Percentiles rank a stretch among this genome's conserved stretches.
Conservation (phyloP, 192 early-diverging fungal species). For the Mortierella claussenii region DNA sequence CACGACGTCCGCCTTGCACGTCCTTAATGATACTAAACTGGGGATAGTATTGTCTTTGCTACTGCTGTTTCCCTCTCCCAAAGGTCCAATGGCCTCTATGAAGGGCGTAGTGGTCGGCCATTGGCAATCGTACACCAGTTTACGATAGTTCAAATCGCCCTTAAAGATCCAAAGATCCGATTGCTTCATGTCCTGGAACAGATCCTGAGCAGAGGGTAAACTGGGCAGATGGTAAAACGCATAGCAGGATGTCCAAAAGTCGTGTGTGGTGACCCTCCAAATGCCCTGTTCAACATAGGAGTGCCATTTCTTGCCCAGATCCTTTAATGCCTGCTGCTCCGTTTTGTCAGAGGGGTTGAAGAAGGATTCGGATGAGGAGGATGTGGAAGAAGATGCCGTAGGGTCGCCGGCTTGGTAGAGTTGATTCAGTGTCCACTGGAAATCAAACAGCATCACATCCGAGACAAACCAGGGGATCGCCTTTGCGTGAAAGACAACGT, state of each 20-base stretch:
- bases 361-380: constrained; percentile 15
- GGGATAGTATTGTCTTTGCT: constrained; percentile 64
- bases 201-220: constrained; percentile 63
- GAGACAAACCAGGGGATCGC: constrained; percentile 96
- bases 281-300: constrained; percentile 66
- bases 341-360: constrained; percentile 40
- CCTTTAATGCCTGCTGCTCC: constrained; percentile 57
- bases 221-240: constrained; percentile 81
- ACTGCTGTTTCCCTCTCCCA: too few species aligned
- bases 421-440: constrained; percentile 73
- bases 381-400: not conserved
- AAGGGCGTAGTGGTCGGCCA: constrained; percentile 91
- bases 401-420: constrained; percentile 8
- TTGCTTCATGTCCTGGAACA: constrained; percentile 68
- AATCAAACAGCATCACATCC: constrained; percentile 87
- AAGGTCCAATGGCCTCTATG: constrained; percentile 80
- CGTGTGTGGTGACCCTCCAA: constrained; percentile 76
- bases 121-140: constrained; percentile 91
- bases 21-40: constrained; percentile 81
- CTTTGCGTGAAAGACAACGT: constrained; percentile 88
- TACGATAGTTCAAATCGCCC: constrained; percentile 97
- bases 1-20: constrained; percentile 88
- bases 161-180: constrained; percentile 89
- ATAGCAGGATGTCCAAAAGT: constrained; percentile 90
- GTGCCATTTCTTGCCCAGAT: constrained; percentile 73